These are phyloP conservation scores for Ascomycota sp. DNA, from an alignment of 2,329 filamentous ascomycete genomes.

Conservation along the genomic window DNA sequence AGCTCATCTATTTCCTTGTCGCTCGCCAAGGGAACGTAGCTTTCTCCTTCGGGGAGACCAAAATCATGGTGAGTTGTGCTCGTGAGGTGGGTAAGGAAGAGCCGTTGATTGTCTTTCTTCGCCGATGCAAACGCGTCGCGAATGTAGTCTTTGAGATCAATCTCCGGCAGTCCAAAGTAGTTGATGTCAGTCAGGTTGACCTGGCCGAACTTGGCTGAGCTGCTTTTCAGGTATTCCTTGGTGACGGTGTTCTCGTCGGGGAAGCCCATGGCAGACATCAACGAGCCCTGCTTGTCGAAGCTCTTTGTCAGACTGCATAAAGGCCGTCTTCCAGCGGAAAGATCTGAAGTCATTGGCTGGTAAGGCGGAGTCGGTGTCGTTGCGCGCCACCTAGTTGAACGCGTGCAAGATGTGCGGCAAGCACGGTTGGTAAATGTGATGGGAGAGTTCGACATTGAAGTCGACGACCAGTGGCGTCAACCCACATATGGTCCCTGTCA, in stretches of 20 bases:
- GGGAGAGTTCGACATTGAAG: slow-evolving; percentile 19
- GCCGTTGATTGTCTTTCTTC: slow-evolving; percentile 10
- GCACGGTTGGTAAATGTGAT: slow-evolving; percentile 25
- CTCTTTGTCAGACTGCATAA: slow-evolving; percentile 12
- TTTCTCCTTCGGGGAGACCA: slow-evolving; percentile 8
- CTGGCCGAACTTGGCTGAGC: slow-evolving; percentile 9
- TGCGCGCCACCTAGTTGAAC: slow-evolving; percentile 8
- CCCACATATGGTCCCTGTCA: slow-evolving; percentile 20
- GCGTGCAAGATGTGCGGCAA: slow-evolving; percentile 16
- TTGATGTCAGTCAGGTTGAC: slow-evolving; percentile 11
- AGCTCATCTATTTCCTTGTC: slow-evolving; percentile 9
- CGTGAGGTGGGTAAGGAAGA: slow-evolving; percentile 15
- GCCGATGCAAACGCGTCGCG: slow-evolving; percentile 10
- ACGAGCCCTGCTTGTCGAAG: slow-evolving; percentile 13
- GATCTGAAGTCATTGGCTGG: slow-evolving; percentile 1
- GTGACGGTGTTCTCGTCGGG: slow-evolving; percentile 6
- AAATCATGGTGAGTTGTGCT: slow-evolving; percentile 16
- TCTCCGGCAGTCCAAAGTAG: slow-evolving; percentile 14
- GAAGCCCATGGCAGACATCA: slow-evolving; percentile 13
- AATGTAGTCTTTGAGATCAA: slow-evolving; percentile 11
- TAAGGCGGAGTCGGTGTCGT: not conserved
- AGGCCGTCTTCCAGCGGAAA: slow-evolving; percentile 12
- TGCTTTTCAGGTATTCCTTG: slow-evolving; percentile 10
- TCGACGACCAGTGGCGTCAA: slow-evolving; percentile 19
- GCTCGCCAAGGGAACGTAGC: slow-evolving; percentile 8